Conservation (phyloP, 2,329 filamentous ascomycete genomes). For the Fulvia fulva region DNA sequence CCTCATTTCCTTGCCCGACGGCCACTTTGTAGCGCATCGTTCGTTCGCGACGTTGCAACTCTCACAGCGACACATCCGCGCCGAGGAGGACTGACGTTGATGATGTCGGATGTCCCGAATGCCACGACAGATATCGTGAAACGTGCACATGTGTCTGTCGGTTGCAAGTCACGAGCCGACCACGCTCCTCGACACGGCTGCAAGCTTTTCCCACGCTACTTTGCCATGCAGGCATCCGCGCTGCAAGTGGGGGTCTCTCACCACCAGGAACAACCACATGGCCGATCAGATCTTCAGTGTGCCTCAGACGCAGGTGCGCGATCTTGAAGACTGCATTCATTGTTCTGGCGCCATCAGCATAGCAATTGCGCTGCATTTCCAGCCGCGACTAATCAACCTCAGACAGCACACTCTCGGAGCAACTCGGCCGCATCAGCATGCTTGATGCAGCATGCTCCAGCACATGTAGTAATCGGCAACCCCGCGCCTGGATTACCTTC, state of each 20-base stretch:
- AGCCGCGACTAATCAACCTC: not conserved
- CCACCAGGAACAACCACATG: not conserved
- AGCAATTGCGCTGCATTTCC: not conserved
- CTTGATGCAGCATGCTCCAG: not conserved
- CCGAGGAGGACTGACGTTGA: not conserved
- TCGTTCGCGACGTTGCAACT: not conserved
- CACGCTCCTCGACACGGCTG: not conserved
- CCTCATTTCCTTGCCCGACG: not conserved
- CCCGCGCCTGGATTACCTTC: not conserved
- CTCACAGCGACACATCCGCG: not conserved
- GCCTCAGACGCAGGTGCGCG: not conserved
- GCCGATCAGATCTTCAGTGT: too few relatives aligned
- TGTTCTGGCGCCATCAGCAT: not conserved
- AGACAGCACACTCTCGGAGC: not conserved
- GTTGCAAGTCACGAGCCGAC: not conserved
- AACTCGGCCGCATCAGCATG: not conserved
- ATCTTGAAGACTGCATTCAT: not conserved
- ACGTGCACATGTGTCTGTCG: not conserved
- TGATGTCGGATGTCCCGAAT: not conserved
- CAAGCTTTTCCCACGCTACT: not conserved
- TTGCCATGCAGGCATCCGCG: not conserved
- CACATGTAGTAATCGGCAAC: not conserved
- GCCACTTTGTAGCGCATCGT: not conserved
- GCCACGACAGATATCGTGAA: not conserved
- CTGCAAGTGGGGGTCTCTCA: not conserved